A percentile compares a stretch with the other conserved stretches of the same genome.
Conservation (phyloP, 192 early-diverging fungal species). For the Oehlia diaphana region DNA sequence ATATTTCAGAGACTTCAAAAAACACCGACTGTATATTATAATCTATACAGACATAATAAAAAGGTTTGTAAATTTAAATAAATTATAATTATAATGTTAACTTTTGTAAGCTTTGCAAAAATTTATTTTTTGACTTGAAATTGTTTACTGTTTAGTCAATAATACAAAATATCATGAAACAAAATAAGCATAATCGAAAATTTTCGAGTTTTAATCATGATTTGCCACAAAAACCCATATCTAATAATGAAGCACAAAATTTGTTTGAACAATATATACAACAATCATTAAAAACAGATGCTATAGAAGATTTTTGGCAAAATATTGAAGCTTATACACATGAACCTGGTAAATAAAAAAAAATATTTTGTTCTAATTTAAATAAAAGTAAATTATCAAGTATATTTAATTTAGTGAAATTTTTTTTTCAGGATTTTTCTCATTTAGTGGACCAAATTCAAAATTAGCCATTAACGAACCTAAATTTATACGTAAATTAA, state of each 20-base stretch:
- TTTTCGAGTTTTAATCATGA: background rate
- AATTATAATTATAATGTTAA: too few species aligned
- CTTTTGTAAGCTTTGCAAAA: too few species aligned
- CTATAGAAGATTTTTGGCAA: constrained; percentile 13
- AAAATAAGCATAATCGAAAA: background rate
- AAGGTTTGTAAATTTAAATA: background rate
- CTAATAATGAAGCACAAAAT: background rate
- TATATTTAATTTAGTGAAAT: too few species aligned
- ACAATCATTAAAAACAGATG: background rate
- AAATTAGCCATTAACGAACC: constrained; percentile 33
- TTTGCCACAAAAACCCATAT: background rate
- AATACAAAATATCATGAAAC: background rate
- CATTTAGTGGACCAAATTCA: constrained; percentile 15
- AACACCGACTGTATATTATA: background rate
- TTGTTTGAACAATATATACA: background rate
- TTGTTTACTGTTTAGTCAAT: background rate
- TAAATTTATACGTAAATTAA: constrained; percentile 41
- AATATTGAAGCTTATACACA: constrained; percentile 8
- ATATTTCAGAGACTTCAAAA: background rate
- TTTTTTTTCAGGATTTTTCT: constrained; percentile 22
- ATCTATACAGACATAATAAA: background rate
- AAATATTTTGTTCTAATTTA: background rate
- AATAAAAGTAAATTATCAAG: too few species aligned
- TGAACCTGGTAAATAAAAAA: background rate
- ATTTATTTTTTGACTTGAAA: too few species aligned